Base-by-base conservation (phyloP, 2,329 filamentous ascomycete species). In the Xylaria sp. region DNA sequence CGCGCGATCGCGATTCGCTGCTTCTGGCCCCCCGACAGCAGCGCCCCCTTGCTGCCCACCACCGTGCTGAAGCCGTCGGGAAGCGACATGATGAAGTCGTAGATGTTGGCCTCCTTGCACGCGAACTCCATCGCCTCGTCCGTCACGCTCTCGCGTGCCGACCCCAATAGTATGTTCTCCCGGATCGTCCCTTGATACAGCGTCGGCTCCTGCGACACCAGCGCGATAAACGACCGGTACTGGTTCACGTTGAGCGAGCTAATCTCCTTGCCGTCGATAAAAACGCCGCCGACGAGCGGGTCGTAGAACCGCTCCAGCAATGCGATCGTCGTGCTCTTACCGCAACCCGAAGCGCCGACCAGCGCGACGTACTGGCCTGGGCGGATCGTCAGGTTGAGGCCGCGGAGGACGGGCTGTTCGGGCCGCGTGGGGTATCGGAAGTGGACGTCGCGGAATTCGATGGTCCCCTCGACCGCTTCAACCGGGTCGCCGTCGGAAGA, bases 251-350 rank as follows among this genome's bases (percentile, higher is more conserved):
- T 93, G 44, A 97, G 78, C 9, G 79, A 80, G 55, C 85, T 88
- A 65, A 97, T 91, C 58, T 96, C 90, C 59, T 87, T 84, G 51
- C 87, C 91, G 66, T 97, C 93, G 17, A 97, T 80, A 54, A 85
- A 90, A 29, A 99, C 80, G 13, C 86, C 86, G 11, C 94, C 94
- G 0, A 84, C 81, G 0, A 94, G 80, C 0, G 92, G 90, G 64
- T 97, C 92, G 69, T 97, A 97, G 76, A 97, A 97, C 29, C 94
- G 89, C 71, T 97, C 93, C 26, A 97, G 78, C 3, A 97, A 80
- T 2, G 91, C 89, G 69, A 97, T 96, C 0, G 92, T 95, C 0
- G 94, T 97, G 45, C 87, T 91, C 77, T 99, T 97, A 53, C 94
- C 94, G 67, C 92, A 96, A 2, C 94, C 93, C 42, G 89, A 94